Percentiles rank a stretch among this genome's conserved stretches.
Evolutionary conservation across 768 basidiomycete species (phyloP).

Genomic region (Trametopsis cervina): DNA sequence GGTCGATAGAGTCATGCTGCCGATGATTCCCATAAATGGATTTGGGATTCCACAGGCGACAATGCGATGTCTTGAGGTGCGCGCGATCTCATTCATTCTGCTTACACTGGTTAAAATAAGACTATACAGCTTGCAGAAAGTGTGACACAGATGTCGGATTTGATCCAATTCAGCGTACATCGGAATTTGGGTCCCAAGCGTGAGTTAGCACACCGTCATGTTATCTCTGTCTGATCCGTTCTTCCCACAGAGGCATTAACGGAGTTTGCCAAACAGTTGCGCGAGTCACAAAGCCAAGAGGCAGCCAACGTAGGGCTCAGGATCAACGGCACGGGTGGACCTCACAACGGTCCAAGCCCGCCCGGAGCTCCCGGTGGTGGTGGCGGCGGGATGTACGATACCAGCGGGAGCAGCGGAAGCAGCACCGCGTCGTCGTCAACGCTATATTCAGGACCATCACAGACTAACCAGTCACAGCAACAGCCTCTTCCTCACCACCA

Average conservation of each 20-base stretch:
- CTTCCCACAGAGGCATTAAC: conserved; percentile 35
- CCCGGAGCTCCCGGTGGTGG: neutral
- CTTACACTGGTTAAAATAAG: conserved; percentile 8
- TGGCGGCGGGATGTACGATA: neutral
- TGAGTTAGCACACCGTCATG: conserved; percentile 32
- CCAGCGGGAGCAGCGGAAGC: conserved; percentile 6
- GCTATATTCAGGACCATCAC: conserved; percentile 9
- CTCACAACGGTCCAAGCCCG: neutral
- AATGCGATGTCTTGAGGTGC: conserved; percentile 83
- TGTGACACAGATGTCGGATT: conserved; percentile 71
- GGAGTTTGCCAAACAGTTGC: conserved; percentile 32
- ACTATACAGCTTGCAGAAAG: conserved; percentile 64
- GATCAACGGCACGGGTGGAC: neutral
- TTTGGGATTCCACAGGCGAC: conserved; percentile 87
- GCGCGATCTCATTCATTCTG: conserved; percentile 1
- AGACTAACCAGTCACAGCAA: conserved; percentile 17
- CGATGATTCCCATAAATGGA: conserved; percentile 79
- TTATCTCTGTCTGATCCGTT: neutral
- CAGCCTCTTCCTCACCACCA: conserved; percentile 36
- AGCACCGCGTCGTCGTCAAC: conserved; percentile 11
- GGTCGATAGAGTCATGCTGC: conserved; percentile 53
- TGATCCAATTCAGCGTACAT: conserved; percentile 59
- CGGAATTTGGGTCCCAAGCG: conserved; percentile 55
- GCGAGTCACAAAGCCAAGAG: conserved; percentile 17
- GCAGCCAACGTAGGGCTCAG: conserved; percentile 1